Evolutionary conservation across 2,329 filamentous ascomycete genomes (phyloP).

Genomic region (Trichophyton rubrum): DNA sequence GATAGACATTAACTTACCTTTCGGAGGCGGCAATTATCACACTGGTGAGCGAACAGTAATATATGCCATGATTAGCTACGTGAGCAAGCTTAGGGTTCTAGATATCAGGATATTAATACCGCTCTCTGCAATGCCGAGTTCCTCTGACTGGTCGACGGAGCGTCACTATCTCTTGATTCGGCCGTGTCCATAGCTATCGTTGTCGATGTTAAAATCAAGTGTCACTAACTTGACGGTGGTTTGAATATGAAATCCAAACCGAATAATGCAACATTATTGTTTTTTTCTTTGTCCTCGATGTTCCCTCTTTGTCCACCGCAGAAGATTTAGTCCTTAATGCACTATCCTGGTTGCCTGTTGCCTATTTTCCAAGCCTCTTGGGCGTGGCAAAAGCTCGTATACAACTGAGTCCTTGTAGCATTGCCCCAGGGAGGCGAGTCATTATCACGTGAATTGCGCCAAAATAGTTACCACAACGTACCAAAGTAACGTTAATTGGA

Average conservation of each 20-base stretch:
- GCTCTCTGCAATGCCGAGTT: neutral
- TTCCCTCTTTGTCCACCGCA: neutral
- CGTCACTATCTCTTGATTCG: slow-evolving; percentile 2
- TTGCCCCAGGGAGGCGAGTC: neutral
- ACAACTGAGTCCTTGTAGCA: too few species aligned
- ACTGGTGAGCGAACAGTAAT: slow-evolving; percentile 6
- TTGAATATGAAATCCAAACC: neutral
- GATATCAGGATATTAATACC: neutral
- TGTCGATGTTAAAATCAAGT: neutral
- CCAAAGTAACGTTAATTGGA: too few species aligned
- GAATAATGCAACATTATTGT: neutral
- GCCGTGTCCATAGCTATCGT: neutral
- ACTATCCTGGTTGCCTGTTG: neutral
- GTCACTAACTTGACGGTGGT: neutral
- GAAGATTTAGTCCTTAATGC: neutral
- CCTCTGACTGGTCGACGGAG: neutral
- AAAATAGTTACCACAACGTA: neutral
- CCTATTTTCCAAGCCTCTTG: slow-evolving; percentile 4
- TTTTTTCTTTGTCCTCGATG: neutral
- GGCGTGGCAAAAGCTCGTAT: neutral
- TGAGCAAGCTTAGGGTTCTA: neutral
- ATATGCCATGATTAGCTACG: neutral
- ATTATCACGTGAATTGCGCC: neutral
- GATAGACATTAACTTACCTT: slow-evolving; percentile 9
- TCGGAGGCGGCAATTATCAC: slow-evolving; percentile 14